Evolutionary conservation across 768 basidiomycete genomes (phyloP).

Genomic region (Auriscalpium microsporum): DNA sequence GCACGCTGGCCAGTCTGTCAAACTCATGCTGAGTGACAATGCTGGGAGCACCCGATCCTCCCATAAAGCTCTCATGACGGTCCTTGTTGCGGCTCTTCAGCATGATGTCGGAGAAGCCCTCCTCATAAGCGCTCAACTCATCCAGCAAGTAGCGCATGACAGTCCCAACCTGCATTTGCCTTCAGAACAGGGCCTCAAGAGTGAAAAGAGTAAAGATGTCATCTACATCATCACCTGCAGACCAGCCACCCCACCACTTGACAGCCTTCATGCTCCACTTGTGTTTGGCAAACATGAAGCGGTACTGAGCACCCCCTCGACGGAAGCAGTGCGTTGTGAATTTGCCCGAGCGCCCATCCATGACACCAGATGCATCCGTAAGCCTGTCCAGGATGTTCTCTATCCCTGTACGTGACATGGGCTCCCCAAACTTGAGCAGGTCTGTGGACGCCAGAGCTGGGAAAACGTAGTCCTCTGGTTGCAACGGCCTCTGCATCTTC

Average conservation of each 20-base stretch:
- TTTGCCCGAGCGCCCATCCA: not conserved
- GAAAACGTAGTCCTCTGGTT: not conserved
- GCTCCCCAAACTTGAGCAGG: not conserved
- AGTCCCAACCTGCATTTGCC: not conserved
- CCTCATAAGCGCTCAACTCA: not conserved
- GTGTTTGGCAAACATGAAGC: not conserved
- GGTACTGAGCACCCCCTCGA: not conserved
- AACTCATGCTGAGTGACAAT: not conserved
- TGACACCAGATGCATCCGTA: not conserved
- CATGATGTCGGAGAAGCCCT: not conserved
- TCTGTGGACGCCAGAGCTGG: not conserved
- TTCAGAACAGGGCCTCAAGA: not conserved
- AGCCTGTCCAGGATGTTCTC: not conserved
- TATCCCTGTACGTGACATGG: not conserved
- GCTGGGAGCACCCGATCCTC: not conserved
- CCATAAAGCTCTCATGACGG: not conserved
- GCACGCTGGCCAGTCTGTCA: not conserved
- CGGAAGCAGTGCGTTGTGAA: not conserved
- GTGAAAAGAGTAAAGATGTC: not conserved
- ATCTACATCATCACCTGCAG: not conserved
- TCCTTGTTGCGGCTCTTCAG: not conserved
- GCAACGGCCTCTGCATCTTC: not conserved
- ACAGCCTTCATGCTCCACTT: not conserved
- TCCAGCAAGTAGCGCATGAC: not conserved
- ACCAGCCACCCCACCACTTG: not conserved